Percentiles rank a stretch among this genome's conserved stretches.
These are phyloP conservation scores for Sherardia arvensis DNA, from an alignment of 257 asterid genomes.

Conservation along the genomic window DNA sequence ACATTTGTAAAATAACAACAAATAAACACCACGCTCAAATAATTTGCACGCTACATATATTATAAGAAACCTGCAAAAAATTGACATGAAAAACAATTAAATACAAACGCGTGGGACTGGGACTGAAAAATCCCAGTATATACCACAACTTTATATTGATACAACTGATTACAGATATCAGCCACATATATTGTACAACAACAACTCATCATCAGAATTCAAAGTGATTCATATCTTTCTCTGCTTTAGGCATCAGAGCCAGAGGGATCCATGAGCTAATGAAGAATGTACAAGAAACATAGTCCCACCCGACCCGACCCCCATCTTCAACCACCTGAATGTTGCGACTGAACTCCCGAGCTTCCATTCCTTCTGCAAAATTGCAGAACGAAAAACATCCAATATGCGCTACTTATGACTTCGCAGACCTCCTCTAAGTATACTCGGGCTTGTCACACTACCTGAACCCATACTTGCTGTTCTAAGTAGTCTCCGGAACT, in stretches of 20 bases:
- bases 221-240: background rate
- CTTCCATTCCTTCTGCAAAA: conserved; percentile 1
- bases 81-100: no score
- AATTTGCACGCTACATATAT: no score
- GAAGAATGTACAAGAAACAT: conserved; percentile 15
- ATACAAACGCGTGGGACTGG: background rate
- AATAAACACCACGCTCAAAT: no score
- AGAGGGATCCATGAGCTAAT: background rate
- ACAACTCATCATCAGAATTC: background rate
- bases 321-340: background rate
- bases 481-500: conserved; percentile 86
- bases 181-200: background rate
- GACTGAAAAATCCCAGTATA: background rate
- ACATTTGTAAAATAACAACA: no score
- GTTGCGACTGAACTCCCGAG: background rate
- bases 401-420: conserved; percentile 11
- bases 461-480: conserved; percentile 81
- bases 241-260: background rate
- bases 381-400: conserved; percentile 8
- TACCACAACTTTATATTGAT: background rate
- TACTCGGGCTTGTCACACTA: conserved; percentile 33
- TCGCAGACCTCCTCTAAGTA: conserved; percentile 25
- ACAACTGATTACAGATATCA: background rate
- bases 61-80: no score
- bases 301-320: conserved; percentile 8